A percentile compares a stretch with the other conserved stretches of the same genome.
phyloP scores from a whole-genome alignment of 768 basidiomycete species.

The Tubosaeta sp. region DNA sequence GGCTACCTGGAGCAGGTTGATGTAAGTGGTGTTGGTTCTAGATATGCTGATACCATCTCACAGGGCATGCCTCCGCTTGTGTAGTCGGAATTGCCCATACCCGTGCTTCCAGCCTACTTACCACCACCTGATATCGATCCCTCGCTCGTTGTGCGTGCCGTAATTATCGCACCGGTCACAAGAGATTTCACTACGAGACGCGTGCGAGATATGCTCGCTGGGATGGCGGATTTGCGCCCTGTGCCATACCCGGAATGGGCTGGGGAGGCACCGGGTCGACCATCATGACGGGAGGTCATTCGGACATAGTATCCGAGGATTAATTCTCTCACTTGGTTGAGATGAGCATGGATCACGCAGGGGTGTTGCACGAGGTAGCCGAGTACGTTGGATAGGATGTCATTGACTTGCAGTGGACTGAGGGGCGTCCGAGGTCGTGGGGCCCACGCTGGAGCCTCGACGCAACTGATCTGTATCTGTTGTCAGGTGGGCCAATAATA shows the following conservation, averaged over 20 bases:
- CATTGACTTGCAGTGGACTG: slow-evolving; percentile 12
- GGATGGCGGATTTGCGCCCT: slow-evolving; percentile 15
- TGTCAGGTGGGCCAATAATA: slow-evolving; percentile 9
- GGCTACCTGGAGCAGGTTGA: slow-evolving; percentile 52
- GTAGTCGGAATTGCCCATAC: slow-evolving; percentile 40
- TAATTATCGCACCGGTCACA: slow-evolving; percentile 42
- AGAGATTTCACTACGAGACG: slow-evolving; percentile 40
- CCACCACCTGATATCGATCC: slow-evolving; percentile 39
- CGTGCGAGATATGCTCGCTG: slow-evolving; percentile 22
- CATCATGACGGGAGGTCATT: slow-evolving; percentile 8
- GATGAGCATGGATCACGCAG: slow-evolving; percentile 12
- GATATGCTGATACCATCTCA: slow-evolving; percentile 13
- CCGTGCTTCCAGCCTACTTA: slow-evolving; percentile 39
- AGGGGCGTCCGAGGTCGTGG: slow-evolving; percentile 19
- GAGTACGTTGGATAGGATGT: slow-evolving; percentile 23
- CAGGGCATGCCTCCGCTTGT: slow-evolving; percentile 10
- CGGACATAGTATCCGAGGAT: slow-evolving; percentile 17
- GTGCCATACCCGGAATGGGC: slow-evolving; percentile 22
- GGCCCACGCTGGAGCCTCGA: slow-evolving; percentile 28
- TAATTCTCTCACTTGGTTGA: slow-evolving; percentile 14
- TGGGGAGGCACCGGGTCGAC: background rate
- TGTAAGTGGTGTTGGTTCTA: slow-evolving; percentile 31
- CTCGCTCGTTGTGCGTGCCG: slow-evolving; percentile 48
- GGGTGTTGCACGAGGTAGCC: slow-evolving; percentile 23
- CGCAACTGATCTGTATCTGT: slow-evolving; percentile 21